Conservation (phyloP, 495 filamentous ascomycete species). For the Penicillium bialowiezense region DNA sequence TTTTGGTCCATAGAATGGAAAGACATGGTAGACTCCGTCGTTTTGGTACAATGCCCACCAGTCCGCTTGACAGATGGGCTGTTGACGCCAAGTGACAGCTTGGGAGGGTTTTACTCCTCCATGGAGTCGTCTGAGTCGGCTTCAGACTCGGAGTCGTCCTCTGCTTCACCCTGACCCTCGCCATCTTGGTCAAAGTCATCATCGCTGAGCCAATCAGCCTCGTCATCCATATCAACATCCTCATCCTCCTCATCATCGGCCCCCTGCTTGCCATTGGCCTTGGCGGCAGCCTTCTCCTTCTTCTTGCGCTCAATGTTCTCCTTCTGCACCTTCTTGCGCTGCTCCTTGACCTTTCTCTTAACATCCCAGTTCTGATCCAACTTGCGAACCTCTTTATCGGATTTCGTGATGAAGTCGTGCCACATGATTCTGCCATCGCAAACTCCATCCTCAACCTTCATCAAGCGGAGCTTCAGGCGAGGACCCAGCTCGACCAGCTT, state of each 20-base stretch:
- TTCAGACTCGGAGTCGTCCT: conserved; percentile 31
- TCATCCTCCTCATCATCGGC: conserved; percentile 55
- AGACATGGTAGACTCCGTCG: neutral
- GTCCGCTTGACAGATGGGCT: neutral
- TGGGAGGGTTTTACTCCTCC: conserved; percentile 29
- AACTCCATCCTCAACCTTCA: conserved; percentile 93
- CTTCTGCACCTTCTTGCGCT: conserved; percentile 73
- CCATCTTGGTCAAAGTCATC: conserved; percentile 57
- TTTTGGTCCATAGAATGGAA: conserved; percentile 6
- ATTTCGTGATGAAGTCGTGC: conserved; percentile 91
- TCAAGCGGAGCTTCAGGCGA: conserved; percentile 82
- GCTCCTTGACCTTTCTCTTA: conserved; percentile 75
- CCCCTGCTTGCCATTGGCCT: conserved; percentile 39
- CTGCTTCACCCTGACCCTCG: conserved; percentile 43
- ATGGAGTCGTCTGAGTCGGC: conserved; percentile 37
- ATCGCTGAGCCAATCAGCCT: conserved; percentile 62
- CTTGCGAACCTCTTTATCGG: conserved; percentile 67
- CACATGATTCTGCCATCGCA: conserved; percentile 93
- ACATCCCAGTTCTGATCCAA: conserved; percentile 79
- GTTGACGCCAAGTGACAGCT: neutral
- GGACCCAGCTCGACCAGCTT: conserved; percentile 91
- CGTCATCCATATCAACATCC: conserved; percentile 53
- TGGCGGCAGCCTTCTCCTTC: conserved; percentile 52
- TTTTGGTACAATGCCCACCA: conserved; percentile 1
- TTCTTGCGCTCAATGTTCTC: conserved; percentile 87